A percentile compares a stretch with the other conserved stretches of the same genome.
Conservation (phyloP, 1,284 basidiomycete genomes). For the Meira miltonrushii region DNA sequence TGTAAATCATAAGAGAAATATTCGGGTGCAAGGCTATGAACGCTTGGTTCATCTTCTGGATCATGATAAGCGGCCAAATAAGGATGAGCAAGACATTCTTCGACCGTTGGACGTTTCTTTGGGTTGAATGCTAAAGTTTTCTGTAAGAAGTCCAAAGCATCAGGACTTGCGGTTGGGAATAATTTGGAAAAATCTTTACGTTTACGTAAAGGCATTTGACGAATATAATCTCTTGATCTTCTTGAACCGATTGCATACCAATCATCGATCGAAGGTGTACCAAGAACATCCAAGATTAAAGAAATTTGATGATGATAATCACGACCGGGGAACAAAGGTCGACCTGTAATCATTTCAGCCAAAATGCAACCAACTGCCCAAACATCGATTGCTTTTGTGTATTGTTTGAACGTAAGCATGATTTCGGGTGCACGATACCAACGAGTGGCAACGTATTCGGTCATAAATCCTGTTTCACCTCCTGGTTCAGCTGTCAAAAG, state of each 20-base stretch:
- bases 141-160: slow-evolving; percentile 82
- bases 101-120: slow-evolving; percentile 42
- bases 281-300: slow-evolving; percentile 61
- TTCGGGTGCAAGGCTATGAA: slow-evolving; percentile 30
- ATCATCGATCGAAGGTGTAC: slow-evolving; percentile 61
- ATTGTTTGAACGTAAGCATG: slow-evolving; percentile 53
- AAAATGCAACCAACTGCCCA: slow-evolving; percentile 91
- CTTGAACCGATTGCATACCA: slow-evolving; percentile 68
- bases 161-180: slow-evolving; percentile 75
- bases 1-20: slow-evolving; percentile 31
- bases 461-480: slow-evolving; percentile 48
- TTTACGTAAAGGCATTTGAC: slow-evolving; percentile 84
- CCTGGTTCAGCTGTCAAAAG: slow-evolving; percentile 48
- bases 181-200: slow-evolving; percentile 70
- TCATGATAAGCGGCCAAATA: slow-evolving; percentile 48
- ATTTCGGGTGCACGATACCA: slow-evolving; percentile 53
- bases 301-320: slow-evolving; percentile 58
- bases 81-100: slow-evolving; percentile 46
- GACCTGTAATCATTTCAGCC: slow-evolving; percentile 85
- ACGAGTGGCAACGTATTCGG: slow-evolving; percentile 52
- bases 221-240: slow-evolving; percentile 82
- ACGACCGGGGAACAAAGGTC: slow-evolving; percentile 77
- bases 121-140: slow-evolving; percentile 69
- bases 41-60: slow-evolving; percentile 42
- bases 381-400: slow-evolving; percentile 55